Percentiles rank a stretch among this genome's conserved stretches.
Conservation (phyloP, 495 filamentous ascomycete species). For the Choiromyces venosus region DNA sequence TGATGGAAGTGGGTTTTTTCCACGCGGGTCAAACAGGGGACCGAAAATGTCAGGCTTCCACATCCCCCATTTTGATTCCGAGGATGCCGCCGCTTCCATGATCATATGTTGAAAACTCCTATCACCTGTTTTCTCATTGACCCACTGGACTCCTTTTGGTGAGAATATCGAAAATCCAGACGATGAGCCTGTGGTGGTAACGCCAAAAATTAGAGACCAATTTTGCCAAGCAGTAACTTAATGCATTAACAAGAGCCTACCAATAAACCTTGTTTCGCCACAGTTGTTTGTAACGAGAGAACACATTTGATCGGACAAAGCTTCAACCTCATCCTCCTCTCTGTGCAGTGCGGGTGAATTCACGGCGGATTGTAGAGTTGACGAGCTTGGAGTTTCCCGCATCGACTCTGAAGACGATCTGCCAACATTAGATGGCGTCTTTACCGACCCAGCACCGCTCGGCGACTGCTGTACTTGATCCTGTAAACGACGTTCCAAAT, state of each 20-base stretch:
- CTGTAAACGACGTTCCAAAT: constrained; percentile 41
- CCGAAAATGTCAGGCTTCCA: constrained; percentile 95
- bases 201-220: constrained; percentile 13
- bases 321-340: constrained; percentile 72
- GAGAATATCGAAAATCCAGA: constrained; percentile 98
- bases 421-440: constrained; percentile 34
- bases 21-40: constrained; percentile 82
- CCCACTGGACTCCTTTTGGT: constrained; percentile 96
- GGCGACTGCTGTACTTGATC: constrained; percentile 32
- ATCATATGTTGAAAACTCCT: constrained; percentile 95
- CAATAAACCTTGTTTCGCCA: constrained; percentile 94
- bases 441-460: constrained; percentile 29
- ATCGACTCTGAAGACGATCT: constrained; percentile 41
- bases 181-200: constrained; percentile 64
- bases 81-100: constrained; percentile 61
- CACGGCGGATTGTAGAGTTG: constrained; percentile 37
- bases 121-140: constrained; percentile 96
- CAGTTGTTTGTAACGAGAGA: constrained; percentile 95
- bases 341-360: constrained; percentile 36
- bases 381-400: constrained; percentile 37
- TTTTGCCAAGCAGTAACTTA: constrained; percentile 6
- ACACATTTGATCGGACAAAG: constrained; percentile 97
- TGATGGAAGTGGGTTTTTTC: constrained; percentile 73
- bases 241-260: constrained; percentile 49
- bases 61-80: constrained; percentile 69